Evolutionary conservation across 805 yeast species (phyloP), one percentile per base, ranked within the genome.

Genomic region (Barnettozyma salicaria): DNA sequence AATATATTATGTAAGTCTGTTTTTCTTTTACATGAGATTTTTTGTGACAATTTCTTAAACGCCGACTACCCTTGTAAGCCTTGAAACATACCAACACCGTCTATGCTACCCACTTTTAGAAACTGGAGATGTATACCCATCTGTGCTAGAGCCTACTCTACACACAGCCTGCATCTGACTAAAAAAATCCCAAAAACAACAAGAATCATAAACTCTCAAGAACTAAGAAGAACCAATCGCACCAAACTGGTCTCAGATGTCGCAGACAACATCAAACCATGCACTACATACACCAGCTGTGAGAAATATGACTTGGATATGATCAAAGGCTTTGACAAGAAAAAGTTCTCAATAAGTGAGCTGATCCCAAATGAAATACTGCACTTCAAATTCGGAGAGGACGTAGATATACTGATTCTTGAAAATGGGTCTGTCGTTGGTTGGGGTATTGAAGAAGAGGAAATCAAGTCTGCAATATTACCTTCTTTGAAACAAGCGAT

Each of bases 401-500:
- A 57, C 10, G 59, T 63, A 9, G 89, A 85, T 47, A 64, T 87
- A 3, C 69, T 88, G 61, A 65, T 88, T 1, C 62, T 89, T 29
- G 71, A 78, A 4, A 79, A 80, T 47, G 97, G 96, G 3, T 75
- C 95, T 0, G 62, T 88, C 10, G 86, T 85, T 11, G 83, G 86
- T 0, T 88, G 96, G 95, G 87, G 87, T 7, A 60, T 85, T 47
- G 60, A 65, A 13, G 96, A 89, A 58, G 40, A 56, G 0, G 66
- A 64, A 7, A 63, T 78, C 4, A 39, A 66, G 18, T 53, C 63
- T 5, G 60, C 68, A 14, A 62, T 82, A 5, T 45, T 78, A 7
- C 84, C 86, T 1, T 42, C 74, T 13, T 59, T 86, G 4, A 55
- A 63, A 31, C 48, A 55, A 0, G 75, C 84, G 2, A 71, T 70